phyloP scores from a whole-genome alignment of 2,329 filamentous ascomycete species.

The Talaromyces sp. region DNA sequence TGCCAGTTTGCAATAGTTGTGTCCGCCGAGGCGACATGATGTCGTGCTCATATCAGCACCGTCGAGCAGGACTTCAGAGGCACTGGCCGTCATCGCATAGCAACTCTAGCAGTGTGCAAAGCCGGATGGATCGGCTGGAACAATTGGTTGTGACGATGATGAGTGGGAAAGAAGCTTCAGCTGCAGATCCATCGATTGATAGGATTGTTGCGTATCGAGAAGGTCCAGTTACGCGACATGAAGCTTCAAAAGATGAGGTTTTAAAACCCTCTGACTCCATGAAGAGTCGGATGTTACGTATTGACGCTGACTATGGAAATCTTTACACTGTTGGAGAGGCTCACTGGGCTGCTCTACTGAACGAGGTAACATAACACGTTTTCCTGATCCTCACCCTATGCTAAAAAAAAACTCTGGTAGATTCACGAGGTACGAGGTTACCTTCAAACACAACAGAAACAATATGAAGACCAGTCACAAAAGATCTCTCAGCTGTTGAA shows the following conservation, averaged over 20 bases:
- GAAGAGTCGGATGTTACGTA: neutral
- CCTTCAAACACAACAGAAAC: constrained; percentile 10
- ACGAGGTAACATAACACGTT: neutral
- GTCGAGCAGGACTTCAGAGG: neutral
- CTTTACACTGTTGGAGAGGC: neutral
- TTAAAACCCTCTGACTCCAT: neutral
- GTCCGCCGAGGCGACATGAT: constrained; percentile 9
- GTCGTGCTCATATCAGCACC: constrained; percentile 10
- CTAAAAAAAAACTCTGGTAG: neutral
- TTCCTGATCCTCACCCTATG: neutral
- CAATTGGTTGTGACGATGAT: constrained; percentile 5
- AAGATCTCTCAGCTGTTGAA: neutral
- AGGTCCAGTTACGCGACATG: neutral
- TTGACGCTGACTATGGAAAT: neutral
- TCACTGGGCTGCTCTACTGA: neutral
- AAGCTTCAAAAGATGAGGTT: neutral
- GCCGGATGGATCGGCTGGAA: constrained; percentile 8
- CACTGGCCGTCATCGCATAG: constrained; percentile 1
- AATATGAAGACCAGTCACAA: constrained; percentile 2
- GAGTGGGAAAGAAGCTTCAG: neutral
- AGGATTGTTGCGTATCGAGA: neutral
- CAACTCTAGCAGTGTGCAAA: neutral
- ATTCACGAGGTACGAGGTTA: constrained; percentile 6
- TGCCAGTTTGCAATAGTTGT: neutral
- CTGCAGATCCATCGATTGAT: neutral